Evolutionary conservation across 176 grass and related monocot genomes (phyloP).

Genomic region (Alopecurus myosuroides): DNA sequence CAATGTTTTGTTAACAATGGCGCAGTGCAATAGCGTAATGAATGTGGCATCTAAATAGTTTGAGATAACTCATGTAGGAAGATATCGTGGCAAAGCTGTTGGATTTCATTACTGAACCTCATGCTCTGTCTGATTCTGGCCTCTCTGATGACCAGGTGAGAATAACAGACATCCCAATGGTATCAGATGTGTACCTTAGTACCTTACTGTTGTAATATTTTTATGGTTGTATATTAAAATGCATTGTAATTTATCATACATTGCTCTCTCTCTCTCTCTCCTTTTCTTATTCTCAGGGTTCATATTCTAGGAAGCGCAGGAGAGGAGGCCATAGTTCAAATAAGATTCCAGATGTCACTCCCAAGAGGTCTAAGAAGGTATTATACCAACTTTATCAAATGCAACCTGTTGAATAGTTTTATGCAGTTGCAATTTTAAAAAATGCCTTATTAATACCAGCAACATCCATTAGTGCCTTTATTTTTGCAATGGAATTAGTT

Average conservation of each 20-base stretch:
- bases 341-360: constrained; percentile 41
- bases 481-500: not conserved
- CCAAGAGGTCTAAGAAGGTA: constrained; percentile 75
- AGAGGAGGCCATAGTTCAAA: constrained; percentile 42
- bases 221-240: not conserved
- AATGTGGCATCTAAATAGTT: constrained; percentile 27
- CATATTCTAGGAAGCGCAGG: constrained; percentile 81
- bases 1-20: not conserved
- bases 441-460: not conserved
- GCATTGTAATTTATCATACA: constrained; percentile 1
- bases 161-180: not conserved
- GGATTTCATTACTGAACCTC: constrained; percentile 94
- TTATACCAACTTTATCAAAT: not conserved
- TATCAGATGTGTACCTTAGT: constrained; percentile 8
- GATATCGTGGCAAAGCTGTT: constrained; percentile 79
- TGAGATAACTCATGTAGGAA: constrained; percentile 58
- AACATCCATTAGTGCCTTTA: not conserved
- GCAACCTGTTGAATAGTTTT: not conserved
- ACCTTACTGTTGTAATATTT: constrained; percentile 35
- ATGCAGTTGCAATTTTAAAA: not conserved
- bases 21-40: not conserved
- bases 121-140: constrained; percentile 38
- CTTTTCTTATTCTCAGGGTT: constrained; percentile 38
- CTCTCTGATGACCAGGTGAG: constrained; percentile 53
- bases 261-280: not conserved